phyloP scores from a whole-genome alignment of 345 rosid genomes.

The Gossypium raimondii region DNA sequence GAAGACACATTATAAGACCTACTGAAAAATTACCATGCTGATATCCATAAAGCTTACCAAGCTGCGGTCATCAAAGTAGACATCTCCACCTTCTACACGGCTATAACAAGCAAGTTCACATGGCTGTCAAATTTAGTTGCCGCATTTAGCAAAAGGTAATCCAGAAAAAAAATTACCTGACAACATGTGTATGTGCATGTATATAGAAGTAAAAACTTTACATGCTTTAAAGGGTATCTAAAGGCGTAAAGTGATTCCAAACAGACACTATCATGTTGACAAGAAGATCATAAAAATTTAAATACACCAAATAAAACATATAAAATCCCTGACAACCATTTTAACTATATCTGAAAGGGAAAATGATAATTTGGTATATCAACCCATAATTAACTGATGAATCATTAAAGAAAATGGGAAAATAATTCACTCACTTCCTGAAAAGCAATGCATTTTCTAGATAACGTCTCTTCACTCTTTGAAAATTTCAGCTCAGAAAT shows the following conservation, averaged over 20 bases:
- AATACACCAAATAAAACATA: neutral
- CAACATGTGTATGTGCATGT: neutral
- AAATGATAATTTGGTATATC: neutral
- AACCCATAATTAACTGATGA: neutral
- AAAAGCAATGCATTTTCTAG: constrained; percentile 72
- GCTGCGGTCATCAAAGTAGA: constrained; percentile 68
- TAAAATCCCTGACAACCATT: neutral
- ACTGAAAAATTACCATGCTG: constrained; percentile 2
- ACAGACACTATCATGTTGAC: neutral
- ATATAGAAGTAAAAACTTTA: neutral
- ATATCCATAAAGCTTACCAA: constrained; percentile 53
- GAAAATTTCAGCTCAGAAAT: constrained; percentile 84
- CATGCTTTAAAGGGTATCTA: neutral
- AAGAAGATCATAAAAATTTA: neutral
- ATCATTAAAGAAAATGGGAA: neutral
- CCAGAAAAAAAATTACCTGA: neutral
- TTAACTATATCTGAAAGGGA: neutral
- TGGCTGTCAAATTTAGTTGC: constrained; percentile 50
- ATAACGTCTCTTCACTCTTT: constrained; percentile 81
- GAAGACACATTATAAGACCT: constrained; percentile 6
- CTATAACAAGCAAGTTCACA: constrained; percentile 87
- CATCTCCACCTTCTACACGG: constrained; percentile 81
- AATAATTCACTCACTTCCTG: constrained; percentile 60
- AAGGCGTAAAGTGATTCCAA: neutral
- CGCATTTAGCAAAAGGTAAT: neutral